These are phyloP conservation scores for Blumeriella jaapii DNA, from an alignment of 2,329 filamentous ascomycete species.

Conservation along the genomic window DNA sequence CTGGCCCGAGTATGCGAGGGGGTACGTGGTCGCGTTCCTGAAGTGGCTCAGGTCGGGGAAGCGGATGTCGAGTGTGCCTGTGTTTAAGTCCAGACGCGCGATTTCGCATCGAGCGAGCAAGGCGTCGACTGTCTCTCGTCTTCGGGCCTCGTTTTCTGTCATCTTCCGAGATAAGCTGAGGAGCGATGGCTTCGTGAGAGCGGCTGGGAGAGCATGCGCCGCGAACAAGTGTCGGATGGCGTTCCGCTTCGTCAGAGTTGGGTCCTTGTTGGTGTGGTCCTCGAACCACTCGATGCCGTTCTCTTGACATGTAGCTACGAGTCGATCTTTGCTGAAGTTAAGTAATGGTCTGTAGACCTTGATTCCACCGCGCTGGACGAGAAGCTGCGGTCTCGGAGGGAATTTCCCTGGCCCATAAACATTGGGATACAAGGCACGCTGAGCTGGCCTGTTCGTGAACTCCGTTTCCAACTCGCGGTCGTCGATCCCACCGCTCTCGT, in stretches of 20 bases:
- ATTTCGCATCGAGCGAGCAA: constrained; percentile 40
- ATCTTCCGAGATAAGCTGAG: constrained; percentile 44
- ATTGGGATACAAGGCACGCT: background rate
- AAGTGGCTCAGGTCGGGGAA: constrained; percentile 10
- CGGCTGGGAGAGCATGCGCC: constrained; percentile 50
- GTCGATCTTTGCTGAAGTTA: constrained; percentile 55
- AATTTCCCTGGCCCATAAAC: background rate
- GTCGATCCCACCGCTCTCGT: constrained; percentile 44
- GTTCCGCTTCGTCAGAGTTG: constrained; percentile 68
- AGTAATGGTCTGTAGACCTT: constrained; percentile 59
- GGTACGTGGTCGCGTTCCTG: background rate
- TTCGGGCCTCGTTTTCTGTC: constrained; percentile 32
- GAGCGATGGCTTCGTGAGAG: constrained; percentile 55
- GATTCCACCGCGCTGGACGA: constrained; percentile 50
- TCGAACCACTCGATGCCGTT: constrained; percentile 65
- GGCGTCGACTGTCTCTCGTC: constrained; percentile 41
- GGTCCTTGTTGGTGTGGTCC: constrained; percentile 72
- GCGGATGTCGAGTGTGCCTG: constrained; percentile 26
- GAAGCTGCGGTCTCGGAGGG: constrained; percentile 5
- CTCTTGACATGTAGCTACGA: constrained; percentile 65
- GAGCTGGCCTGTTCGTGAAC: no score
- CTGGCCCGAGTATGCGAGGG: constrained; percentile 6
- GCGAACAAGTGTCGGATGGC: constrained; percentile 59
- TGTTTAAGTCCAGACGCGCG: constrained; percentile 21
- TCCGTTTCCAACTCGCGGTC: background rate